Percentiles rank a stretch among this genome's conserved stretches.
Evolutionary conservation across 129 eudicot genomes (phyloP).

Genomic region (Flaveria bidentis): DNA sequence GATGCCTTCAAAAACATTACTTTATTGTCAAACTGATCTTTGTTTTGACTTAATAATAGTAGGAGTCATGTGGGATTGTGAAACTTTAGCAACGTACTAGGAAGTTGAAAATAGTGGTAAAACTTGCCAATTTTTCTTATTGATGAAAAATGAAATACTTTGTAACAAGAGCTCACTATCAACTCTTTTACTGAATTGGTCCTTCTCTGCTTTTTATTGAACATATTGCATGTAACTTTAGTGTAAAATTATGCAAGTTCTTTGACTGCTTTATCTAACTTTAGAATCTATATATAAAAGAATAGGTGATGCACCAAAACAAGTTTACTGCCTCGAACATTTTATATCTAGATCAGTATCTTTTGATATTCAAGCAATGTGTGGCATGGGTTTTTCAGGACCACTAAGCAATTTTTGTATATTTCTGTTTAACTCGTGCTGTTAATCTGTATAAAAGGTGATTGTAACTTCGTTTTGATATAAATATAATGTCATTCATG

Average conservation of each 20-base stretch:
- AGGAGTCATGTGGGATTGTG: background rate
- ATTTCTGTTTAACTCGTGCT: background rate
- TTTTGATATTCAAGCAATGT: background rate
- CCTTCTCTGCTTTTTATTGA: background rate
- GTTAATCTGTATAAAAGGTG: background rate
- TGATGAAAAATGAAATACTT: background rate
- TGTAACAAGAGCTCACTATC: background rate
- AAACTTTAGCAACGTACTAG: background rate
- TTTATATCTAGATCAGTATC: background rate
- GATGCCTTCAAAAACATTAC: background rate
- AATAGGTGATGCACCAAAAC: background rate
- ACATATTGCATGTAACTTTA: background rate
- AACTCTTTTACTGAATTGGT: background rate
- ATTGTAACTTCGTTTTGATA: slow-evolving; percentile 14
- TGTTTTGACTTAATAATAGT: background rate
- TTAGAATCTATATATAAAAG: background rate
- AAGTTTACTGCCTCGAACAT: background rate
- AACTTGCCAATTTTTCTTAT: background rate
- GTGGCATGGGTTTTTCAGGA: background rate
- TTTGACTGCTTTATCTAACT: slow-evolving; percentile 8
- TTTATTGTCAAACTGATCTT: background rate
- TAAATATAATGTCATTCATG: slow-evolving; percentile 12
- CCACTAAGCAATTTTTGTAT: background rate
- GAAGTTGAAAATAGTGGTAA: slow-evolving; percentile 4
- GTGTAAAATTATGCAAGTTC: background rate